Evolutionary conservation across 177 flowering plant genomes (phyloP), one percentile per base, ranked within the genome.

Genomic region (Vitis hybrid): DNA sequence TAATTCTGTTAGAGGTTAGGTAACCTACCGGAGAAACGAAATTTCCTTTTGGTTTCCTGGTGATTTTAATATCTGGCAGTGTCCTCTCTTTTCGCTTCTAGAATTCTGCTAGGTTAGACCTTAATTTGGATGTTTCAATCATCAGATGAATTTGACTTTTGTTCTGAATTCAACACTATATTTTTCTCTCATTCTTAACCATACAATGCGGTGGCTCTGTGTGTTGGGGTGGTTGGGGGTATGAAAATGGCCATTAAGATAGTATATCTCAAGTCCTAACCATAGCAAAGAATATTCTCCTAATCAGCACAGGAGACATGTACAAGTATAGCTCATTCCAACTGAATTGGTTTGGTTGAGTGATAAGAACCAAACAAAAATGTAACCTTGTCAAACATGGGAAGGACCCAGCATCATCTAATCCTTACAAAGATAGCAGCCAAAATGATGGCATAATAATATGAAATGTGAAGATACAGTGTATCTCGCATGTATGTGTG

Each of bases 1-100:
- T 62, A 67, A 56, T 27, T 58, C 66, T 70, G 58, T 71, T 75
- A 72, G 72, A 67, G 65, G 71, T 76, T 76, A 71, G 79, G 71
- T 76, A 54, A 76, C 79, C 79, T 62, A 76, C 75, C 79, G 51
- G 66, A 9, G 46, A 35, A 51, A 71, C 52, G 35, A 62, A 55
- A 21, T 15, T 51, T 49, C 52, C 32, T 40, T 68, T 24, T 59
- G n/a, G 32, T 40, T 58, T 55, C 49, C 48, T 52, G 57, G 24
- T 13, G 19, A 19, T 52, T 70, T 65, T 24, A 49, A 55, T 21
- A 4, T 35, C 30, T 3, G 49, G 19, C 18, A 51, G 30, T 65
- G 56, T 59, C 52, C 50, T 69, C 24, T 49, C 48, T 27, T 18
- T 10, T 49, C n/a, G 60, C 73, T 75, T 75, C 70, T 75, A 75